Conservation (phyloP, 257 asterid species). For the Plectranthus barbatus region DNA sequence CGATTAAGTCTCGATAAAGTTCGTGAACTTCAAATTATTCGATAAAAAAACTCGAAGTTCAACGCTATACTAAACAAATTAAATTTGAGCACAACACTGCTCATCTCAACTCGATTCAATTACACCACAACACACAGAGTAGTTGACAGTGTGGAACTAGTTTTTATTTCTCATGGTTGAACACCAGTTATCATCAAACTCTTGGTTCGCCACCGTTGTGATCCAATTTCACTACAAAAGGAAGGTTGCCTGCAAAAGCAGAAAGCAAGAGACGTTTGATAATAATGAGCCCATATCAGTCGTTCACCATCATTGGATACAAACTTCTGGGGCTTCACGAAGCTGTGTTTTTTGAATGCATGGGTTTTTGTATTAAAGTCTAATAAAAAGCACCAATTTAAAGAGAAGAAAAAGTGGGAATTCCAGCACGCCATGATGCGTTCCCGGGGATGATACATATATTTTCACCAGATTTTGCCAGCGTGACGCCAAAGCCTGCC, state of each 20-base stretch:
- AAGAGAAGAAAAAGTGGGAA: slow-evolving; percentile 22
- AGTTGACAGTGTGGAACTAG: too few species aligned
- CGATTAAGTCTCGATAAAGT: too few species aligned
- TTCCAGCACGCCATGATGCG: slow-evolving; percentile 44
- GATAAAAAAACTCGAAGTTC: too few species aligned
- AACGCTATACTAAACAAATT: too few species aligned
- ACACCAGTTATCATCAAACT: too few species aligned
- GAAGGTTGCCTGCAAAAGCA: neutral
- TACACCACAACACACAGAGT: too few species aligned
- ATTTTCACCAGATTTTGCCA: slow-evolving; percentile 27
- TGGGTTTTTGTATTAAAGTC: slow-evolving; percentile 13
- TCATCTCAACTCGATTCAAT: too few species aligned
- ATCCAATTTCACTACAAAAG: neutral
- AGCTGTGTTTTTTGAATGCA: neutral
- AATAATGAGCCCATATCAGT: slow-evolving; percentile 2
- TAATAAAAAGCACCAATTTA: neutral
- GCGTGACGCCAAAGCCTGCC: slow-evolving; percentile 69
- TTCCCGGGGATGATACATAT: slow-evolving; percentile 19
- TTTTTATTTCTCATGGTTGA: too few species aligned
- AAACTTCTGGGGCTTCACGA: slow-evolving; percentile 9
- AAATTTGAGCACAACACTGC: too few species aligned
- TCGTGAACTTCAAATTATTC: too few species aligned
- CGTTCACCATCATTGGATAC: slow-evolving; percentile 8
- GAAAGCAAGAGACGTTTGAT: neutral
- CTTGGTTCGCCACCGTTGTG: neutral